These are phyloP conservation scores for Diplosphaera chodatii DNA, from an alignment of 139 green algal genomes.

Conservation along the genomic window DNA sequence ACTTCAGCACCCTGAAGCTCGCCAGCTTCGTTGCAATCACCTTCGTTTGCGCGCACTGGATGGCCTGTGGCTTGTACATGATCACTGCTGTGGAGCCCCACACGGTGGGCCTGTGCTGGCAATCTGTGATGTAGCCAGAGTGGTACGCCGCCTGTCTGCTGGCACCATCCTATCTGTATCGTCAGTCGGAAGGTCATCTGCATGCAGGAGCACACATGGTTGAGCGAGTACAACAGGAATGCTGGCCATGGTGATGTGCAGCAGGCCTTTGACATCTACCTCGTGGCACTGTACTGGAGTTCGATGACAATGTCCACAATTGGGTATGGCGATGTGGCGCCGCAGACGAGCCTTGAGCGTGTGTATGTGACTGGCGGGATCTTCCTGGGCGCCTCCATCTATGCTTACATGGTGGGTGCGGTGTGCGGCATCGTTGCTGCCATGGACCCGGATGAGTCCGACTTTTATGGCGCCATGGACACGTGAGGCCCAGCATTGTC, in stretches of 20 bases:
- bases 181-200: no score
- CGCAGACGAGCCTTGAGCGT: slow-evolving; percentile 50
- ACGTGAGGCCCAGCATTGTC: no score
- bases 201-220: slow-evolving; percentile 18
- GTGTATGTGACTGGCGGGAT: slow-evolving; percentile 15
- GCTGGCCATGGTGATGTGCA: slow-evolving; percentile 22
- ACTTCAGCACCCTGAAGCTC: slow-evolving; percentile 12
- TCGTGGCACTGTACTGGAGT: slow-evolving; percentile 60
- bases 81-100: slow-evolving; percentile 4
- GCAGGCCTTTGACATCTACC: slow-evolving; percentile 28
- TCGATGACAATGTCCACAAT: slow-evolving; percentile 72
- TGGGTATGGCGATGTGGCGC: slow-evolving; percentile 66
- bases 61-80: slow-evolving; percentile 30
- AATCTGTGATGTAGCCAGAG: no score
- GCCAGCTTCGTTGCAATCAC: slow-evolving; percentile 14
- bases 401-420: slow-evolving; percentile 14
- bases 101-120: background rate
- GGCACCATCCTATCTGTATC: no score
- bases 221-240: slow-evolving; percentile 21
- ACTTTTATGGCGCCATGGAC: slow-evolving; percentile 16
- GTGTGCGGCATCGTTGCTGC: slow-evolving; percentile 17
- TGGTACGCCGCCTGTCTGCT: no score
- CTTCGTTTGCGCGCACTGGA: slow-evolving; percentile 28
- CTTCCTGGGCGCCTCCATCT: slow-evolving; percentile 8
- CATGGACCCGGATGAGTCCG: slow-evolving; percentile 6